Percentiles rank a stretch among this genome's conserved stretches.
Evolutionary conservation across 768 basidiomycete species (phyloP).

Genomic region (Pisolithus albus): DNA sequence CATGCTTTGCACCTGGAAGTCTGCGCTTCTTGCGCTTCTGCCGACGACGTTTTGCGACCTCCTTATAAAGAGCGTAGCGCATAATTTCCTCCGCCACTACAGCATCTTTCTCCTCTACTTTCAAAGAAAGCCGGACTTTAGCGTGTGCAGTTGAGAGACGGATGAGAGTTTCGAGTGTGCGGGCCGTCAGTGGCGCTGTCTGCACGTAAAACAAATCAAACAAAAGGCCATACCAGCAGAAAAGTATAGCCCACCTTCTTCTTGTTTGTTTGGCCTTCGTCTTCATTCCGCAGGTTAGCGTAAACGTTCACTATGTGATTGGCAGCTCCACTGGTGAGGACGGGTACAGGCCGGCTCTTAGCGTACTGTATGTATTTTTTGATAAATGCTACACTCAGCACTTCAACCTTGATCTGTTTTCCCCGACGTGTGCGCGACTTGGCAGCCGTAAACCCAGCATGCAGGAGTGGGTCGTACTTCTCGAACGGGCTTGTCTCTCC

Average conservation of each 20-base stretch:
- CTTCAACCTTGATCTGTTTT: slow-evolving; percentile 65
- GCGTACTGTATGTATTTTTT: slow-evolving; percentile 99
- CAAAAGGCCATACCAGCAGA: neutral
- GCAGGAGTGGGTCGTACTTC: slow-evolving; percentile 93
- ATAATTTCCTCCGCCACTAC: slow-evolving; percentile 90
- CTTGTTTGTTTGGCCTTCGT: slow-evolving; percentile 72
- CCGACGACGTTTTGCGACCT: slow-evolving; percentile 74
- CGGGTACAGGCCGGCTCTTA: slow-evolving; percentile 80
- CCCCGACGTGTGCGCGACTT: slow-evolving; percentile 48
- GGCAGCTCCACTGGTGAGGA: slow-evolving; percentile 86
- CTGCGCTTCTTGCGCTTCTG: slow-evolving; percentile 78
- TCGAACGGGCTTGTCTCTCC: slow-evolving; percentile 70
- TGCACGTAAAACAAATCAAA: slow-evolving; percentile 27
- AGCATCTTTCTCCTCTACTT: slow-evolving; percentile 82
- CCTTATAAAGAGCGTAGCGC: slow-evolving; percentile 95
- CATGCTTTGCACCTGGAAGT: slow-evolving; percentile 50
- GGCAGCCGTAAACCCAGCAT: slow-evolving; percentile 63
- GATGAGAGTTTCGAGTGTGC: slow-evolving; percentile 97
- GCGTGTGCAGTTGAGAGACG: slow-evolving; percentile 98
- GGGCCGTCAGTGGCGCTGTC: slow-evolving; percentile 97
- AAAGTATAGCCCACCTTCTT: slow-evolving; percentile 55
- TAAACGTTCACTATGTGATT: slow-evolving; percentile 93
- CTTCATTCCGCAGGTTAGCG: slow-evolving; percentile 85
- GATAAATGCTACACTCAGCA: slow-evolving; percentile 88
- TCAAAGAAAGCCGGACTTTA: slow-evolving; percentile 82